Evolutionary conservation across 345 rosid species (phyloP), one percentile per base, ranked within the genome.

Genomic region (Aquilaria malaccensis): DNA sequence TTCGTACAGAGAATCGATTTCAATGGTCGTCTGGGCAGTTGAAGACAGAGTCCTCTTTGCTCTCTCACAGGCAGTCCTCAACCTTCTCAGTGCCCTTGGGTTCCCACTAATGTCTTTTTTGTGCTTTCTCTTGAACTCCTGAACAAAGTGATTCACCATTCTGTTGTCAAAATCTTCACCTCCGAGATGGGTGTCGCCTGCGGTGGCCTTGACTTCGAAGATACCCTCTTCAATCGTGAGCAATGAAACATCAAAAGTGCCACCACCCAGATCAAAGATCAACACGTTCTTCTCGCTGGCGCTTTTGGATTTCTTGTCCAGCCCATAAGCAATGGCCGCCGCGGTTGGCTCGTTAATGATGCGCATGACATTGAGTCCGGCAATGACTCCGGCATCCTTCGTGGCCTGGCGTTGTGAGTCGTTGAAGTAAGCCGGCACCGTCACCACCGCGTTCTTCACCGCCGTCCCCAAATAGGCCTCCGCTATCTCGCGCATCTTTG

Each of bases 361-460:
- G 22, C 22, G 22, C 22, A 22, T 22, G 22, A 22, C 22, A 22
- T 22, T 22, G 22, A 22, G 22, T 22, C 22, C 22, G 22, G 22
- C 22, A 22, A 22, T 22, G n/a, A 75, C 77, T 6, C 85, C 85
- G 10, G 82, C 78, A 50, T 80, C 84, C 67, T 80, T 80, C 0
- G 84, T 80, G 30, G 84, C 84, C 66, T 80, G 79, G n/a, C 84
- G 77, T 65, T 80, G 84, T 10, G 84, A 80, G 50, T 80, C 84
- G 43, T 80, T 80, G 67, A 80, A 80, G 64, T 80, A 80, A 15
- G 84, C 84, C 4, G 84, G 84, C 3, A 80, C 84, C 3, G 84
- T 80, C 4, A 80, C 80, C 11, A 77, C 81, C 0, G 84, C 77
- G 53, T 78, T 81, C 67, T 78, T 81, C 12, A 81, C 14, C 0